phyloP scores from a whole-genome alignment of 1,284 basidiomycete species.

The Boletellus dicymbophilus region DNA sequence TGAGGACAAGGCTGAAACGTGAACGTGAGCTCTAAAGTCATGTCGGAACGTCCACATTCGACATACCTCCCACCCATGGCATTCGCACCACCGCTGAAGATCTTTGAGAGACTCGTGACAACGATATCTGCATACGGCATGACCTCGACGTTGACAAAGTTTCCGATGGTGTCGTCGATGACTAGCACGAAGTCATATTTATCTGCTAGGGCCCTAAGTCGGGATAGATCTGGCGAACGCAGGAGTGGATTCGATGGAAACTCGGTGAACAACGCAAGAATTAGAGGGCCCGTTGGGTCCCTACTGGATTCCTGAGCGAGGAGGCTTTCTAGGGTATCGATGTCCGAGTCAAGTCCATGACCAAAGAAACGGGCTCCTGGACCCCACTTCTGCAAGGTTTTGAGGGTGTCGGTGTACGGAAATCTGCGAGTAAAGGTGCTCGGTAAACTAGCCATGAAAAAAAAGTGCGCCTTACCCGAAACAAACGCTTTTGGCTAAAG shows the following conservation, averaged over 20 bases:
- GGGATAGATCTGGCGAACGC: constrained; percentile 79
- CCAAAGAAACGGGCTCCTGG: constrained; percentile 93
- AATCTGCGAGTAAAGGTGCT: constrained; percentile 59
- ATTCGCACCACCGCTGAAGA: constrained; percentile 95
- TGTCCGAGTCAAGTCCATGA: constrained; percentile 75
- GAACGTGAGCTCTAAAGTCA: constrained; percentile 1
- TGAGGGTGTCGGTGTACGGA: constrained; percentile 97
- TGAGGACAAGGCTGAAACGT: constrained; percentile 71
- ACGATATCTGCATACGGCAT: constrained; percentile 90
- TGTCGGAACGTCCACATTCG: background rate
- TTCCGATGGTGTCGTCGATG: constrained; percentile 96
- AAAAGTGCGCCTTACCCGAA: constrained; percentile 71
- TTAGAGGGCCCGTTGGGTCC: constrained; percentile 47
- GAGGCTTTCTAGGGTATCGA: constrained; percentile 71
- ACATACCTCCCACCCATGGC: constrained; percentile 96
- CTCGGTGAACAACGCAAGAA: constrained; percentile 79
- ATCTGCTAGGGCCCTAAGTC: constrained; percentile 83
- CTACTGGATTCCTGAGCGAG: constrained; percentile 49
- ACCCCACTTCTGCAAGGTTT: constrained; percentile 96
- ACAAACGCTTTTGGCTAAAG: constrained; percentile 82
- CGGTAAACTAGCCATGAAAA: constrained; percentile 1
- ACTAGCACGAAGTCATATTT: constrained; percentile 88
- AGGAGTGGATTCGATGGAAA: constrained; percentile 96
- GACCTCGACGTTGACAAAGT: constrained; percentile 95
- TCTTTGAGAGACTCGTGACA: constrained; percentile 93